phyloP scores from a whole-genome alignment of 2,329 filamentous ascomycete genomes.

The Cladorrhinum sp. region DNA sequence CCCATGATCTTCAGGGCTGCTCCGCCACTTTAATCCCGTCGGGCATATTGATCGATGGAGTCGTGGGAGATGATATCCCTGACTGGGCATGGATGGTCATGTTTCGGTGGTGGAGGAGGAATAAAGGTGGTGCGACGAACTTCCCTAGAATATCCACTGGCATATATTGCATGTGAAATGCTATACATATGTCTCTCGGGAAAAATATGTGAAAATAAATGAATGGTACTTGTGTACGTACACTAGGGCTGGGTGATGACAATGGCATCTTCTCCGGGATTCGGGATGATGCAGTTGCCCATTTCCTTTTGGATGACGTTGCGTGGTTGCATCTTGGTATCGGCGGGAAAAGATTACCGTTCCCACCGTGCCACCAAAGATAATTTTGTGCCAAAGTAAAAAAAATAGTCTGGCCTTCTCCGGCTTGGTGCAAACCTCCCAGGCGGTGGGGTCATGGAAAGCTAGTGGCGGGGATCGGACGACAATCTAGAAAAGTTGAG shows the following conservation, averaged over 20 bases:
- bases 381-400: too few relatives aligned
- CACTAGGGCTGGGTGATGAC: background rate
- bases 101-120: background rate
- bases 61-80: background rate
- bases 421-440: too few relatives aligned
- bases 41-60: background rate
- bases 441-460: background rate
- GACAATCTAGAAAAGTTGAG: background rate
- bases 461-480: background rate
- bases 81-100: background rate
- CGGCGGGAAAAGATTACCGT: background rate
- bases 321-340: background rate
- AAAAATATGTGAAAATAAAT: too few relatives aligned
- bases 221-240: too few relatives aligned
- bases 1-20: background rate
- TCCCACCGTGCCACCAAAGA: too few relatives aligned
- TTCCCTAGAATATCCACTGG: background rate
- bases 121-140: background rate
- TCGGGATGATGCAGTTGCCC: background rate
- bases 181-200: too few relatives aligned
- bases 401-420: too few relatives aligned
- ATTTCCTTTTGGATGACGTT: background rate
- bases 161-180: too few relatives aligned
- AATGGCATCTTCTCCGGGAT: background rate
- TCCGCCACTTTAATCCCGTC: background rate